Evolutionary conservation across 163 green algal genomes (phyloP), one percentile per base, ranked within the genome.

Genomic region (Prototheca wickerhamii): DNA sequence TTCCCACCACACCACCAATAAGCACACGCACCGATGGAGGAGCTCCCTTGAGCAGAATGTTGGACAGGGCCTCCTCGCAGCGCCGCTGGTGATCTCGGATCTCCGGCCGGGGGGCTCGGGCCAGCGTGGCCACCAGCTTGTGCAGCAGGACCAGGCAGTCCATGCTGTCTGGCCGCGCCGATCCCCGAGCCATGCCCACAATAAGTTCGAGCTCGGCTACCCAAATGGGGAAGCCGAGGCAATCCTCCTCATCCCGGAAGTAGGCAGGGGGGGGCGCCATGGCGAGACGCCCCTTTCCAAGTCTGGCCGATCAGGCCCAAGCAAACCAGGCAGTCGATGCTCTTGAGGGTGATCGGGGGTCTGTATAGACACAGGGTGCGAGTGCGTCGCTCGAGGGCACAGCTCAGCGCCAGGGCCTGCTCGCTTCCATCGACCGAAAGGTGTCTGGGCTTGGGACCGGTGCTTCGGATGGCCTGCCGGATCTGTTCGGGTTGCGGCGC

Each of bases 151-250:
- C 78, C 37, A 85, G 74, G 50, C 60, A 73, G 58, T 69, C 63
- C 2, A 64, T 60, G 2, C 67, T 69, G 43, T 91, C 84, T 0
- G 71, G 64, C 40, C 67, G 74, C 32, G 61, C 57, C 15, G 73
- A 59, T 15, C 65, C 77, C 33, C 72, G 75, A 28, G 74, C 67
- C 25, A 59, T 76, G 28, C 78, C 79, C 20, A 55, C 60, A 8
- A 96, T 66, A 26, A 96, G 77, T 65, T 95, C 85, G 21, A 96
- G 74, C 70, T 94, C 88, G 1, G 88, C 89, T 6, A 82, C 82
- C 64, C 87, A 93, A 5, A 95, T 74, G 1, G 80, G 69, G 61
- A 91, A 87, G 0, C 78, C 78, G 29, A 93, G 62, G 10, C 74
- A 80, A 26, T 86, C 86, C 64, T 94, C 87, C 40, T 93, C 86